Conservation (phyloP, 1,284 basidiomycete species). For the Cryptococcus sp. region DNA sequence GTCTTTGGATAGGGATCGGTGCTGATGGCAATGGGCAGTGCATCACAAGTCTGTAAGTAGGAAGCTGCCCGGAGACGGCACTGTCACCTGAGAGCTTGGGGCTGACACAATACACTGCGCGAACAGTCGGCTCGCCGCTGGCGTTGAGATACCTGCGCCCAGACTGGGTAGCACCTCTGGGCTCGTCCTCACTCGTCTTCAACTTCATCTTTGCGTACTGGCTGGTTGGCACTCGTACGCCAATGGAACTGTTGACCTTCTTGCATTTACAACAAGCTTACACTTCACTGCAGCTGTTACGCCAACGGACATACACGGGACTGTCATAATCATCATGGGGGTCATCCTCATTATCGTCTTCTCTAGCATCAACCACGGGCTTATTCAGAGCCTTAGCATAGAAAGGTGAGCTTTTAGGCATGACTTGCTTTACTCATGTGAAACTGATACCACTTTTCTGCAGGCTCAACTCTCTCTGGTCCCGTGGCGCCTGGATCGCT, state of each 20-base stretch:
- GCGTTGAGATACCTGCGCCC: constrained; percentile 49
- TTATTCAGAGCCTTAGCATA: constrained; percentile 51
- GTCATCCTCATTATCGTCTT: constrained; percentile 51
- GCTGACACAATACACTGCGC: neutral
- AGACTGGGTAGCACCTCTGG: constrained; percentile 51
- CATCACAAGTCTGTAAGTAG: constrained; percentile 46
- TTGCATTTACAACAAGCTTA: constrained; percentile 3
- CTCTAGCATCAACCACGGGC: constrained; percentile 50
- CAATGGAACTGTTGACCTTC: constrained; percentile 21
- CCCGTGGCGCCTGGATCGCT: constrained; percentile 76
- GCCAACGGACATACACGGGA: constrained; percentile 46
- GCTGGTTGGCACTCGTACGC: constrained; percentile 51
- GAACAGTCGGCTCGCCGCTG: constrained; percentile 47
- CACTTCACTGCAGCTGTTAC: constrained; percentile 39
- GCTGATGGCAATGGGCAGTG: constrained; percentile 26
- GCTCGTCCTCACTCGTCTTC: constrained; percentile 48
- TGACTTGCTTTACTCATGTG: constrained; percentile 6
- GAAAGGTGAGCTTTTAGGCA: constrained; percentile 45
- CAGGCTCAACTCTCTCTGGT: constrained; percentile 74
- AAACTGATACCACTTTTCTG: constrained; percentile 12
- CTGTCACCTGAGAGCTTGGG: neutral
- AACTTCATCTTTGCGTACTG: constrained; percentile 51
- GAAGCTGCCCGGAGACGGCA: neutral
- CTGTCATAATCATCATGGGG: constrained; percentile 48
- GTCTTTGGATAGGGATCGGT: neutral